A percentile compares a stretch with the other conserved stretches of the same genome.
phyloP scores from a whole-genome alignment of 805 yeast genomes.

The Wickerhamiella galacta region DNA sequence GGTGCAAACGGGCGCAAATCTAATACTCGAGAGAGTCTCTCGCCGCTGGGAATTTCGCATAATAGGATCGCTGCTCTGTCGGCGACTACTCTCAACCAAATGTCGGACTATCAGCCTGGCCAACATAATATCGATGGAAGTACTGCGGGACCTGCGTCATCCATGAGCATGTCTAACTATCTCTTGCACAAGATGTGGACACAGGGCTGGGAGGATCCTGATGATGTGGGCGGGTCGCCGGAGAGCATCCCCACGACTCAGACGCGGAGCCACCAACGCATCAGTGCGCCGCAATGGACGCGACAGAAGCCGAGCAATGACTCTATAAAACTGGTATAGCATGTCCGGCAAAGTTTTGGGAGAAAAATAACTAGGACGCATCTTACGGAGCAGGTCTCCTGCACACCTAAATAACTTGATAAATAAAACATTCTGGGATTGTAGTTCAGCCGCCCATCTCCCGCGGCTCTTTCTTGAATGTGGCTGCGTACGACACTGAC shows the following conservation, averaged over 20 bases:
- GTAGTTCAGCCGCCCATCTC: too few species aligned
- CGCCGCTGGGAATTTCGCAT: neutral
- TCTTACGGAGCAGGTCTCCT: too few species aligned
- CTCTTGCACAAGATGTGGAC: constrained; percentile 14
- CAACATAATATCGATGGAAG: neutral
- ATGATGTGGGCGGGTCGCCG: neutral
- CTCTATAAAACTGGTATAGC: too few species aligned
- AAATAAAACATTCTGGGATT: too few species aligned
- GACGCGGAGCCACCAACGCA: too few species aligned
- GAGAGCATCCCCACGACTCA: too few species aligned
- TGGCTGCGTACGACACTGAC: constrained; percentile 23
- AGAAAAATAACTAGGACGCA: too few species aligned
- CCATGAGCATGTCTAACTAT: constrained; percentile 8
- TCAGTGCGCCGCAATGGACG: too few species aligned
- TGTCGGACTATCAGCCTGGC: constrained; percentile 10
- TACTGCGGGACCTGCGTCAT: neutral
- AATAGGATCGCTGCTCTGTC: constrained; percentile 8
- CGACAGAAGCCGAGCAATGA: too few species aligned
- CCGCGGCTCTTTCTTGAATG: constrained; percentile 1
- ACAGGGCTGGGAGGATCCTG: constrained; percentile 13
- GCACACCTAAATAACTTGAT: too few species aligned
- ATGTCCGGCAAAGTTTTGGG: too few species aligned
- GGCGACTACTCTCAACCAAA: constrained; percentile 15
- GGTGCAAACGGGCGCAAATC: too few species aligned
- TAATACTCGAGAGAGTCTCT: neutral